A percentile compares a stretch with the other conserved stretches of the same genome.
Evolutionary conservation across 495 filamentous ascomycete species (phyloP).

Genomic region (Penicillium angulare): DNA sequence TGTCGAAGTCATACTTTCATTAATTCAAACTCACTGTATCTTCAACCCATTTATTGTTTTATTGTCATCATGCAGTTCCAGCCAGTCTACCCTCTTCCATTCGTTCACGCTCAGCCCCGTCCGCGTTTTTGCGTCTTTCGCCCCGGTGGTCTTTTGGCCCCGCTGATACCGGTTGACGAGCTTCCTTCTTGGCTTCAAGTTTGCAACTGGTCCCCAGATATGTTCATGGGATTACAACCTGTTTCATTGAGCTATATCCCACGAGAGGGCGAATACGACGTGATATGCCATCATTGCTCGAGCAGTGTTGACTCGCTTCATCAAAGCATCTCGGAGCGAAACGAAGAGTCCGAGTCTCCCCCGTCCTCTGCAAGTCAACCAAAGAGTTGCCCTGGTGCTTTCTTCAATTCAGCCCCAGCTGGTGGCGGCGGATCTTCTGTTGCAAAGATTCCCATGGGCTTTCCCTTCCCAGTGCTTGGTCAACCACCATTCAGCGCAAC

Average conservation of each 20-base stretch:
- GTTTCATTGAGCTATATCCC: constrained; percentile 21
- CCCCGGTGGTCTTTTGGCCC: constrained; percentile 23
- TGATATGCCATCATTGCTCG: constrained; percentile 36
- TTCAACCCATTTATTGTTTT: background rate
- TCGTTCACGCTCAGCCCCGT: constrained; percentile 16
- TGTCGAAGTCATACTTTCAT: background rate
- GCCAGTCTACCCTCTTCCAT: background rate
- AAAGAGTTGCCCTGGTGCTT: constrained; percentile 8
- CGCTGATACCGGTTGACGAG: constrained; percentile 39
- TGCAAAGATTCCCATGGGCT: background rate
- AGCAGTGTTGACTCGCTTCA: constrained; percentile 27
- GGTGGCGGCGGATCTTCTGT: background rate
- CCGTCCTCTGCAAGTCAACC: constrained; percentile 1
- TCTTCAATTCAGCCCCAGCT: background rate
- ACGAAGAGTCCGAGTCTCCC: constrained; percentile 3
- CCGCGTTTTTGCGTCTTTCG: constrained; percentile 37
- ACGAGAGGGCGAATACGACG: constrained; percentile 38
- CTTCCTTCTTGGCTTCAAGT: constrained; percentile 38
- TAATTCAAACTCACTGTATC: background rate
- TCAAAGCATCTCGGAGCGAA: constrained; percentile 28
- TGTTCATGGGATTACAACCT: constrained; percentile 22
- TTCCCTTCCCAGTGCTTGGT: background rate
- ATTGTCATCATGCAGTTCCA: constrained; percentile 5
- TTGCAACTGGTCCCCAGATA: constrained; percentile 19
- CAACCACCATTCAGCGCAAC: constrained; percentile 17